phyloP scores from a whole-genome alignment of 2,329 filamentous ascomycete species.

The Zasmidium cellare region DNA sequence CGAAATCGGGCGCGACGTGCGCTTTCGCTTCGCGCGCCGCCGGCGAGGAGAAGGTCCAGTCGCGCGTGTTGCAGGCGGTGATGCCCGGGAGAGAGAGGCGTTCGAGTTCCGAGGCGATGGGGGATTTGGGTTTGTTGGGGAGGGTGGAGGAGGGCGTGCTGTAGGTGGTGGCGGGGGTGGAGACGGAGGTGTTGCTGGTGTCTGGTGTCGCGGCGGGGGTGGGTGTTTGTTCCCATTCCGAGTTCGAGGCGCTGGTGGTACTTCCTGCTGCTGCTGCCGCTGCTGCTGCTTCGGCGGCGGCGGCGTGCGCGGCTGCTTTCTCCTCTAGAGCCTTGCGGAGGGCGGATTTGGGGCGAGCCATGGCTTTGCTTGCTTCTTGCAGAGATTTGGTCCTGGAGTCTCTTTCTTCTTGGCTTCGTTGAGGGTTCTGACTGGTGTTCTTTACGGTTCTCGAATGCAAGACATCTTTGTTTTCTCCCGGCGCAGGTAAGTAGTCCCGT shows the following conservation, averaged over 20 bases:
- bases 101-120: not conserved
- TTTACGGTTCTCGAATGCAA: no score
- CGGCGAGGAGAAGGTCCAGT: not conserved
- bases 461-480: no score
- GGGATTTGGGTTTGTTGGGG: not conserved
- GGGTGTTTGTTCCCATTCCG: not conserved
- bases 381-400: no score
- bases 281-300: not conserved
- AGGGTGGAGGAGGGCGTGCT: not conserved
- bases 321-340: not conserved
- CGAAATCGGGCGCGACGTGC: not conserved
- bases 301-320: not conserved
- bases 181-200: not conserved
- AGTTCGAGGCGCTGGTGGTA: not conserved
- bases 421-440: no score
- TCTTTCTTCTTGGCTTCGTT: no score
- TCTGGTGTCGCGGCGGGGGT: not conserved
- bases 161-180: not conserved
- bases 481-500: no score
- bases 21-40: not conserved
- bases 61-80: not conserved
- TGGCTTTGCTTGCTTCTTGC: not conserved
- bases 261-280: not conserved
- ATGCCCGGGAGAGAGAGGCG: not conserved
- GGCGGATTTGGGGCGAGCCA: not conserved